These are phyloP conservation scores for Gomphus sp. DNA, from an alignment of 1,284 basidiomycete species.

Conservation along the genomic window DNA sequence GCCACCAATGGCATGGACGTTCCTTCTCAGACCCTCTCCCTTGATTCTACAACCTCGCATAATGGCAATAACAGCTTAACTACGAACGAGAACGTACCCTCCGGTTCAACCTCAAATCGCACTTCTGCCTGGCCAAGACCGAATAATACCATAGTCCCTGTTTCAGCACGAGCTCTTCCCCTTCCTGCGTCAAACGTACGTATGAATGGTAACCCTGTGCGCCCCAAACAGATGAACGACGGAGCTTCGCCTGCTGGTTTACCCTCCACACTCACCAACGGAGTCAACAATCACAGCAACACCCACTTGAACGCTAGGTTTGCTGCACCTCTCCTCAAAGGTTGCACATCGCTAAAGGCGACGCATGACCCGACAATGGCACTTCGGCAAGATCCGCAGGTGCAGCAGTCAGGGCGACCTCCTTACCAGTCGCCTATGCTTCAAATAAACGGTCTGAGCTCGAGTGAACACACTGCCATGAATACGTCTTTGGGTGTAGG, in stretches of 20 bases:
- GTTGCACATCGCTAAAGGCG: not conserved
- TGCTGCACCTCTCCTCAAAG: not conserved
- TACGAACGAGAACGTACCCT: not conserved
- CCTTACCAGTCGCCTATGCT: not conserved
- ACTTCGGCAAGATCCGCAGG: not conserved
- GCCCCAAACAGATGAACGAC: slow-evolving; percentile 5
- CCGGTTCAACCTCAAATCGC: not conserved
- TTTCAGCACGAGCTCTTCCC: not conserved
- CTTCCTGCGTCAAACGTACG: not conserved
- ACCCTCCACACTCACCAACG: not conserved
- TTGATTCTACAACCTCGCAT: not conserved
- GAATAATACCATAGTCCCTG: not conserved
- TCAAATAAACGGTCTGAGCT: not conserved
- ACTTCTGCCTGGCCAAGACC: not conserved
- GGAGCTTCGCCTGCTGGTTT: not conserved
- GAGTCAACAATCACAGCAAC: not conserved
- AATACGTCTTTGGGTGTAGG: not conserved
- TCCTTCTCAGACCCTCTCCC: not conserved
- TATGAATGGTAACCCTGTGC: not conserved
- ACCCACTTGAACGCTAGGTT: not conserved
- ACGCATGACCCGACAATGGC: not conserved
- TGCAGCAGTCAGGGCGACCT: not conserved
- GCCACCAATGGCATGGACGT: not conserved
- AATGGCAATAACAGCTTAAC: not conserved
- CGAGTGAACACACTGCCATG: not conserved